phyloP scores from a whole-genome alignment of 2,329 filamentous ascomycete species.

The Didymella pomorum region DNA sequence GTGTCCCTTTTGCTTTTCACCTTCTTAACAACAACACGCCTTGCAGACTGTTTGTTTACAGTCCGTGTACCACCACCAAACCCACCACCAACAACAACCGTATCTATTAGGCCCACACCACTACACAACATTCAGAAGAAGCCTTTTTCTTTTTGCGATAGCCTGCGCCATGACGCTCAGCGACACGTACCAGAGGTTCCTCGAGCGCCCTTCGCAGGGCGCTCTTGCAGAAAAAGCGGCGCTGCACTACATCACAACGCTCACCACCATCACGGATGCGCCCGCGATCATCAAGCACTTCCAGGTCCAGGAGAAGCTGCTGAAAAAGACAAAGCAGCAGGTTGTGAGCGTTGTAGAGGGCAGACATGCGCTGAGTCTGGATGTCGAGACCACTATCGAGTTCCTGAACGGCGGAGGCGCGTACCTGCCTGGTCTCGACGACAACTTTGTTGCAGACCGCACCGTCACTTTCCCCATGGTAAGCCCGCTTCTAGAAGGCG shows the following conservation, averaged over 20 bases:
- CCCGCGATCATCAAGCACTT: conserved; percentile 86
- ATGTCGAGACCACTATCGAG: conserved; percentile 83
- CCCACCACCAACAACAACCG: conserved; percentile 9
- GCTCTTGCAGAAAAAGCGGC: conserved; percentile 56
- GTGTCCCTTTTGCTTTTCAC: conserved; percentile 14
- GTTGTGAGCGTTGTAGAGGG: conserved; percentile 78
- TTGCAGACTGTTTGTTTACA: conserved; percentile 19
- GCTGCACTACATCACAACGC: conserved; percentile 86
- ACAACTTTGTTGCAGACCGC: conserved; percentile 90
- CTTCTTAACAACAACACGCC: conserved; percentile 18
- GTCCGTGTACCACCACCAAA: conserved; percentile 17
- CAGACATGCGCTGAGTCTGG: conserved; percentile 72
- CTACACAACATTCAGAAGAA: conserved; percentile 15
- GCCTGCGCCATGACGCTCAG: conserved; percentile 36
- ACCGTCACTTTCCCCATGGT: conserved; percentile 83
- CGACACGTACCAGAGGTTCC: conserved; percentile 57
- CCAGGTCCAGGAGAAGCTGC: conserved; percentile 70
- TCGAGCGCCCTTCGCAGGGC: conserved; percentile 53
- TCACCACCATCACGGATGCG: conserved; percentile 74
- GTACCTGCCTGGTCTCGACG: conserved; percentile 88
- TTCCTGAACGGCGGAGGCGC: conserved; percentile 82
- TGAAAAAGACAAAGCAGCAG: conserved; percentile 85
- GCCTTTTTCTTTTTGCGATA: conserved; percentile 2
- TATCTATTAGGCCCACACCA: conserved; percentile 17
- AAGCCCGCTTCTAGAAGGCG: conserved; percentile 50